Percentiles rank a stretch among this genome's conserved stretches.
These are phyloP conservation scores for Cudoniella acicularis DNA, from an alignment of 495 filamentous ascomycete genomes.

Conservation along the genomic window DNA sequence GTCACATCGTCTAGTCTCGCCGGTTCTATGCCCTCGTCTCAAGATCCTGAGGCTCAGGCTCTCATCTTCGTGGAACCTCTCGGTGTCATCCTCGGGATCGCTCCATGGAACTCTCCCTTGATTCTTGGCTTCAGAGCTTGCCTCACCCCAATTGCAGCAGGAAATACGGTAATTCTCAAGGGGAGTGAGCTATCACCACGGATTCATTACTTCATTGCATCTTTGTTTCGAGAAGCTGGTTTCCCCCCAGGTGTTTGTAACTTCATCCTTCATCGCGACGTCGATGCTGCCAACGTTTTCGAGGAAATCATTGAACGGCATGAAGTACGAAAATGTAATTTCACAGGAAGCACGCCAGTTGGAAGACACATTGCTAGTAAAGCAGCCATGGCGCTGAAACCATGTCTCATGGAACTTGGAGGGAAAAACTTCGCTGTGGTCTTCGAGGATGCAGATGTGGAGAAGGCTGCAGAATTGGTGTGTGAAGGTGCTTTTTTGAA, in stretches of 20 bases:
- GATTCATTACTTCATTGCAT: slow-evolving; percentile 3
- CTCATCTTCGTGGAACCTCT: slow-evolving; percentile 65
- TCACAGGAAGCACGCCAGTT: slow-evolving; percentile 34
- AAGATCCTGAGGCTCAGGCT: not conserved
- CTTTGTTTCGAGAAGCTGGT: slow-evolving; percentile 3
- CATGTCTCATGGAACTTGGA: slow-evolving; percentile 42
- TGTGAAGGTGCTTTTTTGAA: slow-evolving; percentile 28
- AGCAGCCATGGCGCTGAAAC: slow-evolving; percentile 54
- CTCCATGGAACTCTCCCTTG: slow-evolving; percentile 59
- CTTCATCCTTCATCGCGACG: not conserved
- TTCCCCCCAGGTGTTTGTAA: slow-evolving; percentile 4
- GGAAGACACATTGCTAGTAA: slow-evolving; percentile 36
- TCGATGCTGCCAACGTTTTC: not conserved
- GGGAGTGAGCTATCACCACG: not conserved
- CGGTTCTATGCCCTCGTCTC: not conserved
- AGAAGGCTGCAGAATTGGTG: slow-evolving; percentile 32
- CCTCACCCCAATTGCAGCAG: slow-evolving; percentile 68
- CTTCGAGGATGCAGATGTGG: slow-evolving; percentile 32
- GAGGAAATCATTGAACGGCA: not conserved
- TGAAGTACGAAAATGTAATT: slow-evolving; percentile 22
- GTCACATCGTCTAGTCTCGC: not conserved
- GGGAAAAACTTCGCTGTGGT: slow-evolving; percentile 34
- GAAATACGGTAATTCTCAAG: slow-evolving; percentile 71
- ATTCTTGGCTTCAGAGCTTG: slow-evolving; percentile 68
- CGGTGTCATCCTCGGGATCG: slow-evolving; percentile 78